Base-by-base conservation (phyloP, 108 stramenopile genomes). In the Discostella stelligeroides region DNA sequence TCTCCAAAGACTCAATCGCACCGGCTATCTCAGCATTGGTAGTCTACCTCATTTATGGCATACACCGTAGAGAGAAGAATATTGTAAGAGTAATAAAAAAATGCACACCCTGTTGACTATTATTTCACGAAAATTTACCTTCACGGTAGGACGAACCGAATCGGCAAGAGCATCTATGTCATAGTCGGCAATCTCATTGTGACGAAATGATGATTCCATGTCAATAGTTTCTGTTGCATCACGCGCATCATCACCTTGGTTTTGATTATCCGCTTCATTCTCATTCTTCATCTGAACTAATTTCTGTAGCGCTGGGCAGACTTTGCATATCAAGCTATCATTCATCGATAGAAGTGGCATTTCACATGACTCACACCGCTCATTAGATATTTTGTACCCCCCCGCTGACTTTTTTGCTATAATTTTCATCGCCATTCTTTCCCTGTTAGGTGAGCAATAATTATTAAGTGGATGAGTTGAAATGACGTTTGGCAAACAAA, bases 341-440 rank as follows among this genome's bases (percentile, higher is more conserved):
- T 72, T 60, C 21, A 63, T 24, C 38, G 58, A 58, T 71, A 79
- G 66, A 37, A 79, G 29, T 38, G 77, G 71, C 77, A 79, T 79
- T 18, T 61, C 64, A 51, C 77, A 79, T 15, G 25, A 8, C 10
- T 50, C 27, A 62, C 77, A 79, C 25, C 34, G 30, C 54, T 67
- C 63, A 18, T 71, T 48, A 4, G 62, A 48, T 9, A 79, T 17
- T 10, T 14, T 23, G 48, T 66, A 79, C 28, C 77, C 77, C 53
- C 60, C 66, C 13, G 60, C 34, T 4, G 72, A 56, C 57, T 72
- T 72, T 39, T 66, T 66, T 17, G 70, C 71, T 9, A 67, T 67
- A 11, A 72, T 71, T 60, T 79, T 79, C n/a, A 71, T 67, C 59
- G 77, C 77, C 37, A 79, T 72, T 13, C 58, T 66, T 18, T 66